Base-by-base conservation (phyloP, 306 rosid genomes). In the Parietaria judaica region DNA sequence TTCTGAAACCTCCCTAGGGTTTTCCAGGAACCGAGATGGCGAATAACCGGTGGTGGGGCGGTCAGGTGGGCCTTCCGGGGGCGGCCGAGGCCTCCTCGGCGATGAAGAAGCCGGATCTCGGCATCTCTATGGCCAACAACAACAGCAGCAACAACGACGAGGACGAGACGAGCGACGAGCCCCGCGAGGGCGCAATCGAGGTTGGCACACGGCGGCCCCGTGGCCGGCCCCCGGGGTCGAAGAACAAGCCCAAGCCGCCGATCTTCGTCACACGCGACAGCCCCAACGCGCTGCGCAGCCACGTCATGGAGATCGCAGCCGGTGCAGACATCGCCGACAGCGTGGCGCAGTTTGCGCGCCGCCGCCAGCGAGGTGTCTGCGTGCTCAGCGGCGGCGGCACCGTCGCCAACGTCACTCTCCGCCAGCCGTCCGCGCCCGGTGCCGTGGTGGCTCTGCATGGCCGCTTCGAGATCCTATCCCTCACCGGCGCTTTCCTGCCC, bases 201-300 rank as follows among this genome's bases (percentile, higher is more conserved):
- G 69, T 69, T 4, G 66, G 79, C 0, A 71, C 59, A 14, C 76
- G 79, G 36, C 83, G 97, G 56, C 90, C 89, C 0, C 68, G 95
- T 10, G 97, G 97, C 0, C 84, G 95, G 0, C 97, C 97, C 0
- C 72, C 89, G 0, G 97, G 97, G 0, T 89, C 97, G 0, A 89
- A 80, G 48, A 89, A 89, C 80, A 89, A 83, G 72, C 95, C 97
- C 0, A 86, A 78, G 14, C 89, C 95, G 0, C 91, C 95, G 0
- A 80, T 89, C 56, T 80, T 83, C 43, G 88, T 89, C 11, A 89
- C 97, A 1, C 65, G 95, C 13, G 97, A 89, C 64, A 83, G 92
- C 83, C 97, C 97, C 59, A 89, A 89, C 72, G 86, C 89, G 13
- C 89, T 89, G 1, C 70, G 83, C 4, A 86, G 95, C 71, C 97